Base-by-base conservation (phyloP, 2,329 filamentous ascomycete genomes). In the Chrysoporthe austroafricana region DNA sequence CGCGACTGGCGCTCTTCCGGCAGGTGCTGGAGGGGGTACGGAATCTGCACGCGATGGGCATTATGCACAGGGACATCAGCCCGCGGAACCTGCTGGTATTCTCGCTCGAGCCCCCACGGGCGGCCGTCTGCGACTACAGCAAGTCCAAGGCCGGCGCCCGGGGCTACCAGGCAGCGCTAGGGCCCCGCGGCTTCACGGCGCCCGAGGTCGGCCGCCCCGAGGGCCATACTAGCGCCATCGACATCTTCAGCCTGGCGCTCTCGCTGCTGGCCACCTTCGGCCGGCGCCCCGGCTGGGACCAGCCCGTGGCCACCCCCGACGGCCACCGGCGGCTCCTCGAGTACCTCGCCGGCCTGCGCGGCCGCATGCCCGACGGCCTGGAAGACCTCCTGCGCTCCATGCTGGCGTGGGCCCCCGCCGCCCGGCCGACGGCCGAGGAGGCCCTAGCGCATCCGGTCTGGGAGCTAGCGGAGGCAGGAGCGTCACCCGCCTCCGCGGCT, bases 21-120 rank as follows among this genome's bases (percentile, higher is more conserved):
- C 34, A 64, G 59, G 67, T 66, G 58, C 70, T 71, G 11, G 42
- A 60, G 21, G 70, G 70, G 32, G 63, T 72, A 32, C 32, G 34
- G 16, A 62, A 63, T 21, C 61, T 72, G 18, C 67, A 72, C 52
- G 44, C 60, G 50, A 16, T 36, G 21, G 52, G 62, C 34, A 44
- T 71, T n/a, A 72, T 72, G 63, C 69, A 72, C 39, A 66, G 70
- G 21, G 69, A 72, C 50, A 71, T 72, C 44, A 71, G 68, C 26
- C 61, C 54, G 18, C 56, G 64, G 54, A 71, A 72, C 56, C 62
- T 72, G 48, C 66, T 72, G 4, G 60, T 71, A 1, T 57, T 63
- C 32, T 69, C 66, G 16, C 32, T 14, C 2, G 66, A 36, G 57
- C 63, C 2, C 66, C 66, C 21, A 3, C 6, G 21, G 26, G 70